Percentiles rank a stretch among this genome's conserved stretches.
phyloP scores from a whole-genome alignment of 176 grass and related monocot genomes.

The Saccharum spontaneum region DNA sequence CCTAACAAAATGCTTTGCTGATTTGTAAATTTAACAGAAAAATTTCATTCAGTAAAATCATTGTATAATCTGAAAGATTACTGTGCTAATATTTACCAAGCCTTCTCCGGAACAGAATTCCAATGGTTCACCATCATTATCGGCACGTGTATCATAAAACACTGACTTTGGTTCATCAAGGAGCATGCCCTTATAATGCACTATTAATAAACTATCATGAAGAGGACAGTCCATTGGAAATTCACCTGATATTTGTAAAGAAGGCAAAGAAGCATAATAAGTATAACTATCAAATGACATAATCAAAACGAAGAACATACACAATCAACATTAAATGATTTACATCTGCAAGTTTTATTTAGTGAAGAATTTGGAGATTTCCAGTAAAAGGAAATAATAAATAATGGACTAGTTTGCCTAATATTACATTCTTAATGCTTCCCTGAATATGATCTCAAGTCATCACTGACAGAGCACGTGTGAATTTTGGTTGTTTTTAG shows the following conservation, averaged over 20 bases:
- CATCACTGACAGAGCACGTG: neutral
- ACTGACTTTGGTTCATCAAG: constrained; percentile 84
- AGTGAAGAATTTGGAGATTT: constrained; percentile 10
- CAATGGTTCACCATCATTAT: constrained; percentile 90
- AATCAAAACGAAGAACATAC: constrained; percentile 23
- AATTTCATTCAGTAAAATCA: neutral
- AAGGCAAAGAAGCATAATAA: constrained; percentile 18
- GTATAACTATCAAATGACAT: constrained; percentile 13
- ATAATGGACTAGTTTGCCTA: constrained; percentile 5
- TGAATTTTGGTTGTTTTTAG: neutral
- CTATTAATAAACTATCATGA: constrained; percentile 94
- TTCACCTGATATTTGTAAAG: constrained; percentile 62
- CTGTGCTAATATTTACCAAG: constrained; percentile 51
- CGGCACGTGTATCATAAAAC: constrained; percentile 92
- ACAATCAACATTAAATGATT: neutral
- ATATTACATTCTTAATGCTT: neutral
- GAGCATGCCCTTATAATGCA: constrained; percentile 93
- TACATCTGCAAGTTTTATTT: neutral
- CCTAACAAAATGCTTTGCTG: constrained; percentile 47
- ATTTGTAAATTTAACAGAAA: constrained; percentile 11
- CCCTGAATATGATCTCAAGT: neutral
- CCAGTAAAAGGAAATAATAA: neutral
- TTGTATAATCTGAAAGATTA: neutral
- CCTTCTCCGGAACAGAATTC: constrained; percentile 98
- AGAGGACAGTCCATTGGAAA: constrained; percentile 99